phyloP scores from a whole-genome alignment of 1,139 yeast species.

The Taphrina confusa region DNA sequence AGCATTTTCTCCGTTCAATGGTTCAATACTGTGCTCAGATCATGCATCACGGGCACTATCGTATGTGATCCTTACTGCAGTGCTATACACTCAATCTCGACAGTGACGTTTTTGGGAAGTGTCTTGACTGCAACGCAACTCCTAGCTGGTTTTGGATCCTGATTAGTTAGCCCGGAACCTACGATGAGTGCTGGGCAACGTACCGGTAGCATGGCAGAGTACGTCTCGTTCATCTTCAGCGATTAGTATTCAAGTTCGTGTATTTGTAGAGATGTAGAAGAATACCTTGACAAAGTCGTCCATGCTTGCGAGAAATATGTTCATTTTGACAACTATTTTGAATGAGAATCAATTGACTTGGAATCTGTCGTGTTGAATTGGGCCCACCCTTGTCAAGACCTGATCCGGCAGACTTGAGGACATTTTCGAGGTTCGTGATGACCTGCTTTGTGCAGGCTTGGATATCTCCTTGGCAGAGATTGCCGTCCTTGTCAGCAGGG shows the following conservation, averaged over 20 bases:
- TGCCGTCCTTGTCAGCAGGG: slow-evolving; percentile 81
- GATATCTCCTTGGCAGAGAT: slow-evolving; percentile 54
- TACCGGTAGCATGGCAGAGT: slow-evolving; percentile 46
- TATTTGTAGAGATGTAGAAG: neutral
- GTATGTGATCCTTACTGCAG: no score
- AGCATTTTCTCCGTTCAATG: no score
- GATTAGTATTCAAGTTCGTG: neutral
- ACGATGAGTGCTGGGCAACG: neutral
- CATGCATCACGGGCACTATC: no score
- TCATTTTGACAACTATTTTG: slow-evolving; percentile 65
- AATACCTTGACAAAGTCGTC: slow-evolving; percentile 53
- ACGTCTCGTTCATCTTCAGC: slow-evolving; percentile 62
- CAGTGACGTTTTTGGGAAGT: slow-evolving; percentile 42
- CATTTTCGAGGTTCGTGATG: slow-evolving; percentile 57
- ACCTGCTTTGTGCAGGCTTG: slow-evolving; percentile 40
- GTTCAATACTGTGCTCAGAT: no score
- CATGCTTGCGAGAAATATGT: slow-evolving; percentile 79
- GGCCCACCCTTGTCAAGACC: slow-evolving; percentile 56
- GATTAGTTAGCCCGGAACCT: slow-evolving; percentile 21
- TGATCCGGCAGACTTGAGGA: slow-evolving; percentile 75
- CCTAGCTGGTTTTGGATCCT: slow-evolving; percentile 62
- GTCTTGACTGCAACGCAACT: slow-evolving; percentile 44
- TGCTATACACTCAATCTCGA: slow-evolving; percentile 44
- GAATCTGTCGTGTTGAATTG: neutral
- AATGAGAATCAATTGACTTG: neutral